phyloP scores from a whole-genome alignment of 202 grass and related monocot species.

The Alloteropsis angusta region DNA sequence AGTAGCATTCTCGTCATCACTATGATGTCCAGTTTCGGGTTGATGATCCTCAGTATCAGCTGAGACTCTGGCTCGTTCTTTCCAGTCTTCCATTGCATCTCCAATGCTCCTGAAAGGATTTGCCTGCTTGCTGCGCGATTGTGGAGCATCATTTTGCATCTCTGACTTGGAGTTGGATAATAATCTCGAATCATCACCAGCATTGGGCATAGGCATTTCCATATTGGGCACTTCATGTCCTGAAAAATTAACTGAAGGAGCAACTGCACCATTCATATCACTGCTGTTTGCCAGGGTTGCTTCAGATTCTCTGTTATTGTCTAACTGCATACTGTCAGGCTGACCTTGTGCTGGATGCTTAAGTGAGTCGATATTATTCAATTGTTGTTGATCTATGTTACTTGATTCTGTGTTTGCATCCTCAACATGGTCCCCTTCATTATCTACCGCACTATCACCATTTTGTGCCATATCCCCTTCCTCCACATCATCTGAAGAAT shows the following conservation, averaged over 20 bases:
- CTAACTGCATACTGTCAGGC: constrained; percentile 32
- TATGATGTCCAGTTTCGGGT: constrained; percentile 39
- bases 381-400: constrained; percentile 40
- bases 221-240: constrained; percentile 54
- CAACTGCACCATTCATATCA: constrained; percentile 47
- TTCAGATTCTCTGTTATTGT: constrained; percentile 57
- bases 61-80: constrained; percentile 80
- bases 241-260: constrained; percentile 59
- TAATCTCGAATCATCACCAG: constrained; percentile 50
- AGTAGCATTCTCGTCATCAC: constrained; percentile 59
- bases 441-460: constrained; percentile 31
- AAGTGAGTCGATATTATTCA: constrained; percentile 37
- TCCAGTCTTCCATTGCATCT: constrained; percentile 86
- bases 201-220: constrained; percentile 64
- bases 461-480: constrained; percentile 28
- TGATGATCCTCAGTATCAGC: constrained; percentile 63
- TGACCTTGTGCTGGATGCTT: constrained; percentile 40
- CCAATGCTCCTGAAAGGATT: constrained; percentile 90
- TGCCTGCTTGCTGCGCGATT: constrained; percentile 46
- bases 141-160: constrained; percentile 44
- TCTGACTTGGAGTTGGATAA: constrained; percentile 57
- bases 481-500: constrained; percentile 39
- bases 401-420: constrained; percentile 37
- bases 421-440: constrained; percentile 40
- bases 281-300: constrained; percentile 60